A percentile compares a stretch with the other conserved stretches of the same genome.
These are phyloP conservation scores for Colletotrichum australisinense DNA, from an alignment of 2,329 filamentous ascomycete genomes.

Conservation along the genomic window DNA sequence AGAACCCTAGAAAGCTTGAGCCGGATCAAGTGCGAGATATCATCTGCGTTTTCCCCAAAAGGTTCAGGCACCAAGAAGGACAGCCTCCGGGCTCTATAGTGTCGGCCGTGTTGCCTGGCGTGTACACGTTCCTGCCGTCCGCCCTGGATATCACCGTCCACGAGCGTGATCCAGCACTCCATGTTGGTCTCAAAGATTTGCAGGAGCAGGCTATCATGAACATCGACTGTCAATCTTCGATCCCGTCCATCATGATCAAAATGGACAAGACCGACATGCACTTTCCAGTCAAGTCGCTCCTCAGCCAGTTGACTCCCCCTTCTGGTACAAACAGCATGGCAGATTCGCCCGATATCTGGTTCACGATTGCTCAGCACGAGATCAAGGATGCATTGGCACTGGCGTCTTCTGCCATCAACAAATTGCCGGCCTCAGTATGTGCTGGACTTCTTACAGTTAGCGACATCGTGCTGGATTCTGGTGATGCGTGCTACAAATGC, in stretches of 20 bases:
- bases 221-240: neutral
- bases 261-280: neutral
- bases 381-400: constrained; percentile 21
- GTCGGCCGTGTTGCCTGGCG: neutral
- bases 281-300: constrained; percentile 10
- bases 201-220: neutral
- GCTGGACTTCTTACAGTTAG: neutral
- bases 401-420: constrained; percentile 26
- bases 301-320: constrained; percentile 6
- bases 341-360: neutral
- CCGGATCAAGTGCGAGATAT: constrained; percentile 8
- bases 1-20: constrained; percentile 17
- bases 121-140: neutral
- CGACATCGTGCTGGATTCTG: neutral
- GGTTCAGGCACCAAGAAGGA: neutral
- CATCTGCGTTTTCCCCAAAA: neutral
- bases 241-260: neutral
- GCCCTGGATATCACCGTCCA: neutral
- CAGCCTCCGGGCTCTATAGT: neutral
- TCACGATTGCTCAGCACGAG: constrained; percentile 3
- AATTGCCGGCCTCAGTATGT: neutral
- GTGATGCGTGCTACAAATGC: neutral
- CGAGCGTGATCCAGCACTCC: neutral
- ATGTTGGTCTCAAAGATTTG: neutral
- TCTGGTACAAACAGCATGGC: neutral